A percentile compares a stretch with the other conserved stretches of the same genome.
Conservation (phyloP, 495 filamentous ascomycete genomes). For the Paragyromitra xinjiangensis region DNA sequence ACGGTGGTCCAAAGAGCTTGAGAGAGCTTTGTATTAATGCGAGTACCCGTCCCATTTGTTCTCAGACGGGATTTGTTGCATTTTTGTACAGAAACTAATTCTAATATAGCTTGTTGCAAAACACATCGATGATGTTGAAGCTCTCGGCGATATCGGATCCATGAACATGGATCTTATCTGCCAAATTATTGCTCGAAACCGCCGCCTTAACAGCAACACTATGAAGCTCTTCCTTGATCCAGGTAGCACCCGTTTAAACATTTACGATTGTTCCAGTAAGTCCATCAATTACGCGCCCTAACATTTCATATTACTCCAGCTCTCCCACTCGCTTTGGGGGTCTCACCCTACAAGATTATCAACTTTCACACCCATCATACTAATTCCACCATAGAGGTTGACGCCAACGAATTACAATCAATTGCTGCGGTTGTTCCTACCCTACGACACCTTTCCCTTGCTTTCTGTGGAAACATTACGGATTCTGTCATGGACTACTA, state of each 20-base stretch:
- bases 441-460: conserved; percentile 48
- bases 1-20: conserved; percentile 48
- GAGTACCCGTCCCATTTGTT: neutral
- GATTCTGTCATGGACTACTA: conserved; percentile 54
- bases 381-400: conserved; percentile 42
- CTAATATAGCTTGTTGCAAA: conserved; percentile 50
- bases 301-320: neutral
- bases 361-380: neutral
- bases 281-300: neutral
- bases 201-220: conserved; percentile 48
- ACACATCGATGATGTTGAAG: conserved; percentile 55
- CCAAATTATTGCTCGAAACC: conserved; percentile 55
- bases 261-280: conserved; percentile 57
- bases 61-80: neutral
- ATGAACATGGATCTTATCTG: conserved; percentile 55
- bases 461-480: conserved; percentile 50
- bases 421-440: conserved; percentile 49
- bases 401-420: conserved; percentile 40
- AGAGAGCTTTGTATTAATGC: conserved; percentile 56
- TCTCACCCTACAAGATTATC: neutral
- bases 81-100: conserved; percentile 9
- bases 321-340: neutral
- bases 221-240: conserved; percentile 54
- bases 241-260: conserved; percentile 36
- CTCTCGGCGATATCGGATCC: conserved; percentile 49